Conservation (phyloP, 495 filamentous ascomycete species). For the Zalerion maritima region DNA sequence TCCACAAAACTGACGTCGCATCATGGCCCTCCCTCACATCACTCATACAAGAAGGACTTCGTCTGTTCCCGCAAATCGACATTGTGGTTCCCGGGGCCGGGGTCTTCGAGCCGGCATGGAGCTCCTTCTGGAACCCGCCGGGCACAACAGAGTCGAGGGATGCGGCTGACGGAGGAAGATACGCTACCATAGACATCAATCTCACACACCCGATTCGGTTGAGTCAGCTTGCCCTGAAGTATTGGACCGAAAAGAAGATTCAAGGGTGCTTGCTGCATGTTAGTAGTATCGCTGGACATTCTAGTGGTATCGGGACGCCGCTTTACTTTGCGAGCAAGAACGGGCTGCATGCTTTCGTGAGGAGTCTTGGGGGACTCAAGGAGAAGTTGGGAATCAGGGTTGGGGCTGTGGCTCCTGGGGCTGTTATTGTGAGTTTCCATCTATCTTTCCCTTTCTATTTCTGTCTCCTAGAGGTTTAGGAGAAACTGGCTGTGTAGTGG, state of each 20-base stretch:
- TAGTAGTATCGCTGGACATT: slow-evolving; percentile 47
- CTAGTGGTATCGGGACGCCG: slow-evolving; percentile 27
- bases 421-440: slow-evolving; percentile 28
- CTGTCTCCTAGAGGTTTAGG: too few species aligned
- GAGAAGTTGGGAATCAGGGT: slow-evolving; percentile 39
- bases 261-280: slow-evolving; percentile 37
- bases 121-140: slow-evolving; percentile 54
- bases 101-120: slow-evolving; percentile 52
- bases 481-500: too few species aligned
- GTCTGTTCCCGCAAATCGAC: slow-evolving; percentile 43
- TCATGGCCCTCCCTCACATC: slow-evolving; percentile 43
- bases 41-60: slow-evolving; percentile 40
- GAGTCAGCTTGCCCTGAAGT: slow-evolving; percentile 48
- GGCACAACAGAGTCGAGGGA: slow-evolving; percentile 34
- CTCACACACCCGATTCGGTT: slow-evolving; percentile 54
- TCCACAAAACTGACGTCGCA: slow-evolving; percentile 48
- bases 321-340: slow-evolving; percentile 50
- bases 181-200: slow-evolving; percentile 50
- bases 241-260: slow-evolving; percentile 28
- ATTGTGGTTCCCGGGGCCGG: slow-evolving; percentile 59
- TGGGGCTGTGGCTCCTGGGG: slow-evolving; percentile 49
- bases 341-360: slow-evolving; percentile 43
- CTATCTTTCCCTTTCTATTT: too few species aligned
- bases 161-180: slow-evolving; percentile 28
- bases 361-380: slow-evolving; percentile 37